Evolutionary conservation across 768 basidiomycete genomes (phyloP).

Genomic region (Megacollybia marginata): DNA sequence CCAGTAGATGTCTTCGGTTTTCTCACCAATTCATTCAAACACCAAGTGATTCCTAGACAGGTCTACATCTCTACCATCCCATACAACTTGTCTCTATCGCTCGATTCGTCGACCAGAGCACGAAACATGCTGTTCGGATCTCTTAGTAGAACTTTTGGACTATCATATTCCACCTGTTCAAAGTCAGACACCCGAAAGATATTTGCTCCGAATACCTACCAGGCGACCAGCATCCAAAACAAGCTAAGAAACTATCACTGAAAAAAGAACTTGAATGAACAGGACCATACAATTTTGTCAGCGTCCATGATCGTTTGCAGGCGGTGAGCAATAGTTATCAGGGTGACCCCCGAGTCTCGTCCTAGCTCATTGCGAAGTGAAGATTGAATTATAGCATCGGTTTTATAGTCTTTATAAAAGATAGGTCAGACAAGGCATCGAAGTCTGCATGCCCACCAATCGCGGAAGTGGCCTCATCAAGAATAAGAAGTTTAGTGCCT

Average conservation of each 20-base stretch:
- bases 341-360: conserved; percentile 38
- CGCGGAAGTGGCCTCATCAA: conserved; percentile 21
- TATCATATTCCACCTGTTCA: conserved; percentile 28
- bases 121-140: conserved; percentile 32
- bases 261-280: no score
- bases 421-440: conserved; percentile 25
- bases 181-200: not conserved
- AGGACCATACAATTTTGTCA: conserved; percentile 35
- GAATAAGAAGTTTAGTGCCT: conserved; percentile 16
- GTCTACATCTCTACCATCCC: conserved; percentile 17
- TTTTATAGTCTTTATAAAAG: conserved; percentile 47
- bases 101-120: conserved; percentile 35
- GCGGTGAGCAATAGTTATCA: conserved; percentile 66
- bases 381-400: conserved; percentile 66
- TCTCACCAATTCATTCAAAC: no score
- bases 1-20: no score
- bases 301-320: conserved; percentile 65
- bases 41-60: no score
- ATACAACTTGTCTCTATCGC: conserved; percentile 29
- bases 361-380: conserved; percentile 61
- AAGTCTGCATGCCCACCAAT: no score
- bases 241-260: not conserved
- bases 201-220: conserved; percentile 29
- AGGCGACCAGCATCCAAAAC: conserved; percentile 48
- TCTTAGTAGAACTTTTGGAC: conserved; percentile 31